Evolutionary conservation across 495 filamentous ascomycete species (phyloP), one percentile per base, ranked within the genome.

Genomic region (Chaetomium tenue): DNA sequence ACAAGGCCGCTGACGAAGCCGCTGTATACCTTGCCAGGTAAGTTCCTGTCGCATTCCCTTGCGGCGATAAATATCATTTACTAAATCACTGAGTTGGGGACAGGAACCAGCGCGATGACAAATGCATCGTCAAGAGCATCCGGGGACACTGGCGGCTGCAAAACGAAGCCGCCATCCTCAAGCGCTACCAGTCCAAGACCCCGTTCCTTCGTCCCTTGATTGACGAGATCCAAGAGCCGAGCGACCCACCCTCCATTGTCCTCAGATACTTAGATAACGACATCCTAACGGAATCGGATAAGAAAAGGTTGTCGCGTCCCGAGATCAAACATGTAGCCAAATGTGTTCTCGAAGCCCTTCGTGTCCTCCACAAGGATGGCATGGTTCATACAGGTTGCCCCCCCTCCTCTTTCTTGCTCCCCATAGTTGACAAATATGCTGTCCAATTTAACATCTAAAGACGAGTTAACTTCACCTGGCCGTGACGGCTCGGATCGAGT

Each of bases 321-420:
- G 78, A 83, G 66, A 73, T 81, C 58, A 81, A 78, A 66, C 70
- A 73, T 54, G 75, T 81, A 13, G 71, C 75, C n/a, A 74, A 63
- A 64, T 69, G 63, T 47, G 58, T 78, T n/a, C 66, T 81, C 5
- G 65, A 78, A 63, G 79, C 71, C 15, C 69, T 81, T 30, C 59
- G 59, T 15, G 39, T 40, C 2, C 9, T 40, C 8, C 39, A 40
- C 13, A 40, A 15, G 13, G 39, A 40, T 15, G 39, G 39, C 13
- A 40, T 12, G 39, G 39, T 40, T 15, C 39, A 40, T 40, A 40
- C 39, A 5, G 39, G 39, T 40, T 40, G 8, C 39, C 39, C 13
- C 39, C 9, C 39, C 39, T 33, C n/a, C n/a, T n/a, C n/a, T n/a
- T n/a, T n/a, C n/a, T n/a, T n/a, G n/a, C n/a, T n/a, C n/a, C n/a